A percentile compares a stretch with the other conserved stretches of the same genome.
Conservation (phyloP, 129 eudicot species). For the Smallanthus sonchifolius region DNA sequence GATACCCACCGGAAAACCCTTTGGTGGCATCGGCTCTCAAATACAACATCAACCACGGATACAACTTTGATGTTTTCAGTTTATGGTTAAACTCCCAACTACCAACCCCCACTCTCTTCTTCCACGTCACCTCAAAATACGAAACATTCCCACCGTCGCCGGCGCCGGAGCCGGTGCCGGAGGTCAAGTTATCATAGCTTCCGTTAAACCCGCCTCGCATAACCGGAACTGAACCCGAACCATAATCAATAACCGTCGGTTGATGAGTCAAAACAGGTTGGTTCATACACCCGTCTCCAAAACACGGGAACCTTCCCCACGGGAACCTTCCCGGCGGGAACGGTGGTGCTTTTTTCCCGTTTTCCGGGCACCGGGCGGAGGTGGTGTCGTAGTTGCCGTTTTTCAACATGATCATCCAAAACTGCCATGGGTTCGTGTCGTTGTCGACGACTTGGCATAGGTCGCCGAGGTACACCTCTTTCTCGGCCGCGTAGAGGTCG, state of each 20-base stretch:
- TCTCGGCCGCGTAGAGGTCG: slow-evolving; percentile 68
- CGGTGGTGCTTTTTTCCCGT: slow-evolving; percentile 55
- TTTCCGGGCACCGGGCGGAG: slow-evolving; percentile 59
- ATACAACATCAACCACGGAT: slow-evolving; percentile 93
- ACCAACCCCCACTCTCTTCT: slow-evolving; percentile 56
- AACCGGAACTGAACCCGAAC: slow-evolving; percentile 18
- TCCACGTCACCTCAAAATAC: slow-evolving; percentile 75
- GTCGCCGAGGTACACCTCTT: slow-evolving; percentile 61
- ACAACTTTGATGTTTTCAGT: slow-evolving; percentile 52
- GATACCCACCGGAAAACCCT: slow-evolving; percentile 91
- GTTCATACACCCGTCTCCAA: slow-evolving; percentile 70
- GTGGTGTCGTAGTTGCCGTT: slow-evolving; percentile 70
- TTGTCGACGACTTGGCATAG: slow-evolving; percentile 48
- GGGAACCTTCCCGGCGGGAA: slow-evolving; percentile 47
- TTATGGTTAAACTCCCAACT: slow-evolving; percentile 74
- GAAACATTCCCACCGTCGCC: slow-evolving; percentile 18
- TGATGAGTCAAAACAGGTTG: slow-evolving; percentile 59
- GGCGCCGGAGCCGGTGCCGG: neutral
- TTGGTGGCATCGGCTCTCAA: slow-evolving; percentile 86
- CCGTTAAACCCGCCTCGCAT: slow-evolving; percentile 64
- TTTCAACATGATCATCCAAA: slow-evolving; percentile 79
- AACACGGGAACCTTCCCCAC: slow-evolving; percentile 64
- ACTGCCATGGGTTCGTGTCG: slow-evolving; percentile 55
- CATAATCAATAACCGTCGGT: slow-evolving; percentile 21
- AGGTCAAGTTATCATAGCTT: slow-evolving; percentile 33